A percentile compares a stretch with the other conserved stretches of the same genome.
Evolutionary conservation across 2,329 filamentous ascomycete genomes (phyloP).

Genomic region (Colletotrichum cereale): DNA sequence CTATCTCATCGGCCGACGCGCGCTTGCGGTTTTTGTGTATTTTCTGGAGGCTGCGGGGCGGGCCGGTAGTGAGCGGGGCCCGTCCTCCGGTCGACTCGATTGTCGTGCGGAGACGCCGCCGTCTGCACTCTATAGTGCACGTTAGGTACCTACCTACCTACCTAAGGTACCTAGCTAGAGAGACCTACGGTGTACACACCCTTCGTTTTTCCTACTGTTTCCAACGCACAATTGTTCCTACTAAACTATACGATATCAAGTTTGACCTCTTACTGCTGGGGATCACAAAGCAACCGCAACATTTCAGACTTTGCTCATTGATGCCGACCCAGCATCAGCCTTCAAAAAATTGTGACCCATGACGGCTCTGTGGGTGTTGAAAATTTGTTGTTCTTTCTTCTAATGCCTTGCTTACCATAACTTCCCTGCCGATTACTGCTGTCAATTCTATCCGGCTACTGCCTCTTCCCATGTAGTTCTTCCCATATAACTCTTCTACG

Average conservation of each 20-base stretch:
- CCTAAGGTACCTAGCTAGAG: too few species aligned
- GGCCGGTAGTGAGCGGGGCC: constrained; percentile 18
- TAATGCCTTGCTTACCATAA: background rate
- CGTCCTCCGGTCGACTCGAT: constrained; percentile 6
- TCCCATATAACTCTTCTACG: background rate
- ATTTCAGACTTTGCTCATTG: background rate
- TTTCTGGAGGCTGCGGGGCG: constrained; percentile 30
- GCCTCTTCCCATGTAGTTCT: background rate
- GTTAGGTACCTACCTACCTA: too few species aligned
- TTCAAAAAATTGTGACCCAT: background rate
- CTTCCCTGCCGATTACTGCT: background rate
- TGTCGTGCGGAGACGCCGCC: constrained; percentile 9
- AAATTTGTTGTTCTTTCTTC: too few species aligned
- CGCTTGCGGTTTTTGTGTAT: background rate
- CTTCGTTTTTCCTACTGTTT: background rate
- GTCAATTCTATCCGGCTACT: background rate
- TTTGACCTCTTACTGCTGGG: background rate
- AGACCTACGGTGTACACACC: background rate
- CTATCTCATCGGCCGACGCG: constrained; percentile 36
- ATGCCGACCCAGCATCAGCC: background rate
- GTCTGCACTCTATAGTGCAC: too few species aligned
- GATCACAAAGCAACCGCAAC: background rate
- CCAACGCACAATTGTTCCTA: too few species aligned
- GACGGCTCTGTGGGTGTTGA: background rate
- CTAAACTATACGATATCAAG: too few species aligned